These are phyloP conservation scores for Mycotypha africana DNA, from an alignment of 371 early-diverging fungal genomes.

Conservation along the genomic window DNA sequence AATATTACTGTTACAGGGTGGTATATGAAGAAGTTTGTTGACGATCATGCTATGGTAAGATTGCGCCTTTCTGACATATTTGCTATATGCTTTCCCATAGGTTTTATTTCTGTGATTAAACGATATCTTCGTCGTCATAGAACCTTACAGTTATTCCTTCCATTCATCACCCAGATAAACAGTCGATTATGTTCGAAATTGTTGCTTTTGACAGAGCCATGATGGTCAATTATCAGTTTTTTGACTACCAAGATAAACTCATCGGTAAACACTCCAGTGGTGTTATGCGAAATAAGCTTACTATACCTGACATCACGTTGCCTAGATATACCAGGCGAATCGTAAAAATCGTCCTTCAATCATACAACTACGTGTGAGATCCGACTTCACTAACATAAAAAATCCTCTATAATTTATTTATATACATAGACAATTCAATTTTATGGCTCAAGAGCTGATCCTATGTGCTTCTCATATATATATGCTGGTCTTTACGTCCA, in stretches of 20 bases:
- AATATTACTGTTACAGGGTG: conserved; percentile 27
- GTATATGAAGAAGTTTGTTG: conserved; percentile 41
- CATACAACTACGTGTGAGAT: too few species aligned
- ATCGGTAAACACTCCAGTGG: conserved; percentile 33
- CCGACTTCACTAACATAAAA: too few species aligned
- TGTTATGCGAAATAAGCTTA: conserved; percentile 18
- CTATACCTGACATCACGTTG: conserved; percentile 35
- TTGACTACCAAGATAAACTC: conserved; percentile 11
- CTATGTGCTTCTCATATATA: conserved; percentile 37
- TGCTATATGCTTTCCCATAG: too few species aligned
- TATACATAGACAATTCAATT: conserved; percentile 22
- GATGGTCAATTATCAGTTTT: conserved; percentile 33
- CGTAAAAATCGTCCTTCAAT: too few species aligned
- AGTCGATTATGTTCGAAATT: conserved; percentile 30
- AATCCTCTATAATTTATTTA: background rate
- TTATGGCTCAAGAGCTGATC: conserved; percentile 40
- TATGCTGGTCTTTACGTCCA: conserved; percentile 44
- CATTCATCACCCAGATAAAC: conserved; percentile 31
- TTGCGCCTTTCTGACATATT: background rate
- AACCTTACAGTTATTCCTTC: conserved; percentile 39
- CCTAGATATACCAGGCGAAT: conserved; percentile 31
- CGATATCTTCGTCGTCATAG: conserved; percentile 6
- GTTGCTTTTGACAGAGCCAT: conserved; percentile 32
- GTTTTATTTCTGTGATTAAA: background rate
- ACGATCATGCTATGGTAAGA: conserved; percentile 39